Evolutionary conservation across 2,329 filamentous ascomycete species (phyloP), one percentile per base, ranked within the genome.

Genomic region (Stagonosporopsis rhizophila): DNA sequence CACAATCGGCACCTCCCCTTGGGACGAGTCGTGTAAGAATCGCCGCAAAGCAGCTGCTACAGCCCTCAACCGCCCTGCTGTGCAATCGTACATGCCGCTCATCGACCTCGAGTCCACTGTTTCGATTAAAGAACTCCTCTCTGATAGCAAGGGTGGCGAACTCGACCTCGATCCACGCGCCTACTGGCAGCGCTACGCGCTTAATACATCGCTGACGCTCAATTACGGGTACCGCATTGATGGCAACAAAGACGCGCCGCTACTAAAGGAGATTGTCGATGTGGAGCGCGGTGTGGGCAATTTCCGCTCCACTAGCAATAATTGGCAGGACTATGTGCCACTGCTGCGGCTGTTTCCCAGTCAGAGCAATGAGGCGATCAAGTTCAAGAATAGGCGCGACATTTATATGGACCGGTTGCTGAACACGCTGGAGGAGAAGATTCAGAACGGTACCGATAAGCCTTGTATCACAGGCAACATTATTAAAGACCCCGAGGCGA

Each of bases 251-350:
- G 81, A 91, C 55, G 84, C 89, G 60, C 79, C 83, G 35, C 79
- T 93, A 7, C 80, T 94, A 6, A 80, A 85, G 19, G 91, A 94
- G 70, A 92, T 95, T 54, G 86, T 87, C 0, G 81, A 87, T 42
- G 90, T 94, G 3, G 91, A 94, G 73, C 83, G 89, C 27, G 87
- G 86, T 5, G 87, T 95, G 22, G 89, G 87, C 49, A 90, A 90
- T 65, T 89, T 93, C 69, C 80, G 91, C 44, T 89, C 86, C 23
- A 94, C 90, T 0, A 91, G 88, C 66, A 91, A 92, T 70, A 94
- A 94, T 72, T 91, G 89, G 86, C 89, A 91, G 68, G 91, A 95
- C 68, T 94, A 94, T 64, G 85, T 95, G n/a, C 90, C 91, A 0
- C 67, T 93, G 5, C 72, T 95, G 58, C 82, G 91, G 25, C 73